phyloP scores from a whole-genome alignment of 2,329 filamentous ascomycete species.

The Sporothrix sp. region DNA sequence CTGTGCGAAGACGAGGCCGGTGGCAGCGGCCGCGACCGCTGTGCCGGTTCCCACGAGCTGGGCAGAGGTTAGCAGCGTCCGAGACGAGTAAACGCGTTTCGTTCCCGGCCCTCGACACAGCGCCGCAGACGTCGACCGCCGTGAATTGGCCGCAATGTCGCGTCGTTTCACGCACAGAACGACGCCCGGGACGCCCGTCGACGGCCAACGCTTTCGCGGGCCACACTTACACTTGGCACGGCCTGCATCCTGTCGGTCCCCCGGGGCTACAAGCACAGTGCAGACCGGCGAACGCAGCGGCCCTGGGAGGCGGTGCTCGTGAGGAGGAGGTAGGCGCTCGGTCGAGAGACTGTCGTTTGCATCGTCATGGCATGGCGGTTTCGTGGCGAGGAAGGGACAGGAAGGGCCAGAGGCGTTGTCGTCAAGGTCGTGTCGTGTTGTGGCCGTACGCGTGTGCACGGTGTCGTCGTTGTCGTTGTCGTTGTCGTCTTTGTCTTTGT shows the following conservation, averaged over 20 bases:
- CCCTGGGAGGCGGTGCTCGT: constrained; percentile 23
- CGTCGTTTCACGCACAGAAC: too few relatives aligned
- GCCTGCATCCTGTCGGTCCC: constrained; percentile 29
- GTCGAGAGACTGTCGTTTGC: constrained; percentile 25
- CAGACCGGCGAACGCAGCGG: constrained; percentile 20
- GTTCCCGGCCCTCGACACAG: too few relatives aligned
- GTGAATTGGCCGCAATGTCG: too few relatives aligned
- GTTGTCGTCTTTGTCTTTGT: background rate
- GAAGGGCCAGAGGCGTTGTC: background rate
- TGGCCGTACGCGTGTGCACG: too few relatives aligned
- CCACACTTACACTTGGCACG: constrained; percentile 39
- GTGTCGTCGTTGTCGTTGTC: background rate
- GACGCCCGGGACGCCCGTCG: too few relatives aligned
- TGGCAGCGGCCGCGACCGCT: constrained; percentile 50
- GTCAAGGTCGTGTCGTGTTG: background rate
- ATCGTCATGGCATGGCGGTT: constrained; percentile 29
- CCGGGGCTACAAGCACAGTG: constrained; percentile 15
- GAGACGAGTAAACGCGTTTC: too few relatives aligned
- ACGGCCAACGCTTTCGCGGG: too few relatives aligned
- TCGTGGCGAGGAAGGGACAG: background rate
- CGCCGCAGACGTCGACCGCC: too few relatives aligned
- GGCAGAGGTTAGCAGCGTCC: constrained; percentile 2
- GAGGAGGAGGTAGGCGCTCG: constrained; percentile 25
- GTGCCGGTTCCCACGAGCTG: constrained; percentile 54
- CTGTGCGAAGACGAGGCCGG: constrained; percentile 50